A percentile compares a stretch with the other conserved stretches of the same genome.
phyloP scores from a whole-genome alignment of 1,284 basidiomycete genomes.

The Puccinia coronata region DNA sequence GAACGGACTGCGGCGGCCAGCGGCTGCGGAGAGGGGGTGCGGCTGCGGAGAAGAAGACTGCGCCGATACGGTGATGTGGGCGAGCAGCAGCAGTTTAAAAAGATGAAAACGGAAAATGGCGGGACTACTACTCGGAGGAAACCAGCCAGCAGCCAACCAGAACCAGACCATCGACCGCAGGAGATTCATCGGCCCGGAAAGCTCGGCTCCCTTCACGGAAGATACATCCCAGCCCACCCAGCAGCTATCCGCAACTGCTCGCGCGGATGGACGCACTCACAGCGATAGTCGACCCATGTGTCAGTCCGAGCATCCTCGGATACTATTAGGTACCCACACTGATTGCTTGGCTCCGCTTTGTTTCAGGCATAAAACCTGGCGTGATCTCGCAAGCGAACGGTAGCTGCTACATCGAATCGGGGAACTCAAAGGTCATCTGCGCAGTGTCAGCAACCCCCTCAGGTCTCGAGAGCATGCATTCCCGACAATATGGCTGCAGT shows the following conservation, averaged over 20 bases:
- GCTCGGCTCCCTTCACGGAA: constrained; percentile 14
- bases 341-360: no score
- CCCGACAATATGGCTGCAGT: no score
- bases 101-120: no score
- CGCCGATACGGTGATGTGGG: no score
- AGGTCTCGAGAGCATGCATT: no score
- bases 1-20: no score
- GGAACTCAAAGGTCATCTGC: constrained; percentile 32
- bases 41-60: no score
- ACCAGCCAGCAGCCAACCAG: no score
- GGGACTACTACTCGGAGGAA: no score
- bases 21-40: no score
- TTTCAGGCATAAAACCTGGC: constrained; percentile 31
- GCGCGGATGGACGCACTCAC: constrained; percentile 24
- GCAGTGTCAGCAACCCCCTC: constrained; percentile 35
- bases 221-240: background rate
- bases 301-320: background rate
- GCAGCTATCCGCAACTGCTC: background rate
- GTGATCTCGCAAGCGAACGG: constrained; percentile 30
- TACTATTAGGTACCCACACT: no score
- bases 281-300: constrained; percentile 5
- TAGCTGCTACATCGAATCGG: constrained; percentile 29
- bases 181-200: constrained; percentile 27
- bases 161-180: constrained; percentile 22
- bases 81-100: no score